Evolutionary conservation across 495 filamentous ascomycete species (phyloP).

Genomic region (Cetradonia linearis): DNA sequence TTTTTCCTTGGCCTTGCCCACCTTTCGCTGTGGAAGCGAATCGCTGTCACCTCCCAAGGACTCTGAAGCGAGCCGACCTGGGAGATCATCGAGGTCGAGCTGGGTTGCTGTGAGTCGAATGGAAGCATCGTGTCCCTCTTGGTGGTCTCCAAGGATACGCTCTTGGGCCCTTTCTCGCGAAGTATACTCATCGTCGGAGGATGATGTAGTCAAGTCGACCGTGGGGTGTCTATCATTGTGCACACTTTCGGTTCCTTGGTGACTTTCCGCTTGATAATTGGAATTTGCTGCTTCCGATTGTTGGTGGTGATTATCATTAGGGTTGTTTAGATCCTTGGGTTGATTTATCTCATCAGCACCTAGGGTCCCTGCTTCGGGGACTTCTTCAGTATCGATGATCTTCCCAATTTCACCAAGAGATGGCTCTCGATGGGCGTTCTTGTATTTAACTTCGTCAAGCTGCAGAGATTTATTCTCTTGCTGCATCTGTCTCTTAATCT

Average conservation of each 20-base stretch:
- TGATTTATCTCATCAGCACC: background rate
- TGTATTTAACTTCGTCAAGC: conserved; percentile 30
- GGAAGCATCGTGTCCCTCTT: background rate
- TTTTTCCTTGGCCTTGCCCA: conserved; percentile 84
- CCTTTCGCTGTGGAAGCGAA: conserved; percentile 35
- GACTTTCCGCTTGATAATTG: background rate
- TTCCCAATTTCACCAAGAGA: background rate
- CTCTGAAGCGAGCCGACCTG: conserved; percentile 25
- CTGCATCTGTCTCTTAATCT: conserved; percentile 72
- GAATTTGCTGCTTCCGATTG: background rate
- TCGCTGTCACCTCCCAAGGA: conserved; percentile 22
- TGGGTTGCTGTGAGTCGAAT: background rate
- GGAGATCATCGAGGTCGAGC: conserved; percentile 12
- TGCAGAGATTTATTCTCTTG: conserved; percentile 56
- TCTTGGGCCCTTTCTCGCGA: conserved; percentile 37
- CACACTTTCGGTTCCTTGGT: background rate
- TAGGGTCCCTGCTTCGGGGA: background rate
- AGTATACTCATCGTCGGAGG: conserved; percentile 37
- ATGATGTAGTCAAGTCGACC: background rate
- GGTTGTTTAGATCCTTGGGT: background rate
- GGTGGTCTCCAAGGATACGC: conserved; percentile 16
- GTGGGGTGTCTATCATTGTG: background rate
- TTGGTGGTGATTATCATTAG: background rate
- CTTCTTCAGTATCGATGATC: background rate
- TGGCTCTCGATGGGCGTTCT: background rate